Conservation (phyloP, 169 alveolate genomes). For the Plasmodium ovale region DNA sequence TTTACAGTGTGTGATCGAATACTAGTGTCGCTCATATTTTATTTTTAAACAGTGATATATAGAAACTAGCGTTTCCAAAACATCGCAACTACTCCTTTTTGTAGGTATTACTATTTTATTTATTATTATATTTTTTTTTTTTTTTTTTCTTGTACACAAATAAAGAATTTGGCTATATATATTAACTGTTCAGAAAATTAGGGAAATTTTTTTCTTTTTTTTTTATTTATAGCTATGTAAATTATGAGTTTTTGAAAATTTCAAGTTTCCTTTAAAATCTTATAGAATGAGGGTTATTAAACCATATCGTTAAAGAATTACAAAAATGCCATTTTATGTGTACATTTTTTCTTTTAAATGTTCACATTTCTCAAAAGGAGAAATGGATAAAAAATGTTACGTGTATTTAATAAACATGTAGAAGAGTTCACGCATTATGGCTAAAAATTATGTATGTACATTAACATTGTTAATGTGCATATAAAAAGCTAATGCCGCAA, state of each 20-base stretch:
- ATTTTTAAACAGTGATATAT: no score
- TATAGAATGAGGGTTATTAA: neutral
- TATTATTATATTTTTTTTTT: constrained; percentile 7
- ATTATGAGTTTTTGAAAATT: neutral
- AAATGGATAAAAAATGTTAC: constrained; percentile 12
- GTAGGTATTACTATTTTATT: no score
- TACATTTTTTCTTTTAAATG: neutral
- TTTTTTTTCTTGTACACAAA: neutral
- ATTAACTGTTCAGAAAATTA: constrained; percentile 23
- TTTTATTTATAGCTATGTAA: constrained; percentile 17
- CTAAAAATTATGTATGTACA: constrained; percentile 59
- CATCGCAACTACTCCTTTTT: no score
- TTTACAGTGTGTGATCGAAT: no score
- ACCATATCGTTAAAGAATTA: neutral
- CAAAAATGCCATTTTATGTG: neutral
- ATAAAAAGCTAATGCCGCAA: neutral
- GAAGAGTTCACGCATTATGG: neutral
- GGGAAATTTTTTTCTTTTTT: neutral
- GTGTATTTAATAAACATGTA: neutral
- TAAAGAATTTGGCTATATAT: constrained; percentile 9
- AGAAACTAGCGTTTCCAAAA: no score
- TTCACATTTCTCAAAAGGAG: neutral
- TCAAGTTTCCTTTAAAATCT: neutral
- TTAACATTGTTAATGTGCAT: constrained; percentile 8
- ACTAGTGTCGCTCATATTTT: no score